Percentiles rank a stretch among this genome's conserved stretches.
These are phyloP conservation scores for Acaromyces ingoldii DNA, from an alignment of 1,284 basidiomycete species.

Conservation along the genomic window DNA sequence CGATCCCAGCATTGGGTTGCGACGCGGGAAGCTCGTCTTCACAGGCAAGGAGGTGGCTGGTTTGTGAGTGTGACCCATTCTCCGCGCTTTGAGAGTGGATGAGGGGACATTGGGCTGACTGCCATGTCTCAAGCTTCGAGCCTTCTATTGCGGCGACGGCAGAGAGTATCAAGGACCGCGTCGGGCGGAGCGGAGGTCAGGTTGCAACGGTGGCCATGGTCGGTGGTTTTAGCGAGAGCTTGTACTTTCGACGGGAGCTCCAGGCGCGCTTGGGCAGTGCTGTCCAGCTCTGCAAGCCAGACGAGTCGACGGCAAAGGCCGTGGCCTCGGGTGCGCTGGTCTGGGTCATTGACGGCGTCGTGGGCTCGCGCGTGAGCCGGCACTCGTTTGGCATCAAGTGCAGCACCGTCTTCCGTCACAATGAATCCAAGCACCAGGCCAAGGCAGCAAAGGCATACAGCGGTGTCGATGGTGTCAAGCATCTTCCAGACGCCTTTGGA, in stretches of 20 bases:
- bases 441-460: constrained; percentile 8
- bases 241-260: constrained; percentile 14
- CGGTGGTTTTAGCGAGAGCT: constrained; percentile 9
- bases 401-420: constrained; percentile 6
- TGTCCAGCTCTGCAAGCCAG: constrained; percentile 15
- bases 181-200: constrained; percentile 1
- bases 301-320: constrained; percentile 14
- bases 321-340: constrained; percentile 14
- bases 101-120: too few species aligned
- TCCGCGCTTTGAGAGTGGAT: not conserved
- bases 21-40: constrained; percentile 11
- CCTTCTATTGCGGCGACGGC: constrained; percentile 12
- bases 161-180: constrained; percentile 8
- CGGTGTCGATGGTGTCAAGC: constrained; percentile 12
- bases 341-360: constrained; percentile 14
- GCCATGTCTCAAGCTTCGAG: constrained; percentile 6
- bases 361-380: constrained; percentile 9
- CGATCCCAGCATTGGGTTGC: constrained; percentile 10
- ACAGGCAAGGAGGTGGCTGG: constrained; percentile 13
- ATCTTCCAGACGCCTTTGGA: constrained; percentile 14
- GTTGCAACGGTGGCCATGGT: constrained; percentile 12
- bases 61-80: not conserved
- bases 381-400: constrained; percentile 14
- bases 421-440: constrained; percentile 4
- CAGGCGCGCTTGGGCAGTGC: constrained; percentile 8